phyloP scores from a whole-genome alignment of 148 eudicot species.

The Persicaria tinctoria region DNA sequence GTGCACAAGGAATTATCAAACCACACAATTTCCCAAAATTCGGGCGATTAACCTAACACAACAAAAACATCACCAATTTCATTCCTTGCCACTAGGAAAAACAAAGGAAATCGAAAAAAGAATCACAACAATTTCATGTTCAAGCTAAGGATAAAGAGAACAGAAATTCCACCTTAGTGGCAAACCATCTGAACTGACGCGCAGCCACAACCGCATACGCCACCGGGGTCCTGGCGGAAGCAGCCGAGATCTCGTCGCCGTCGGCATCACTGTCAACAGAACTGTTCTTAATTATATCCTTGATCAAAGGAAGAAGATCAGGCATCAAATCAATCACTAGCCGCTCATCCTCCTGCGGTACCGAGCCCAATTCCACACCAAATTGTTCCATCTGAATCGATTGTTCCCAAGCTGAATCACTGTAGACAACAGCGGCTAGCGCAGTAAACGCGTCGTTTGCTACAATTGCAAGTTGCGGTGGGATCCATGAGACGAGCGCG shows the following conservation, averaged over 20 bases:
- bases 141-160: neutral
- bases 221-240: conserved; percentile 63
- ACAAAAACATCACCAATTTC: conserved; percentile 6
- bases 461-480: conserved; percentile 30
- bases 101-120: neutral
- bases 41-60: conserved; percentile 48
- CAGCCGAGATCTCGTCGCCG: conserved; percentile 62
- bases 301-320: conserved; percentile 54
- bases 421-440: conserved; percentile 29
- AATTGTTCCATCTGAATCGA: conserved; percentile 23
- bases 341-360: conserved; percentile 31
- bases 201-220: conserved; percentile 80
- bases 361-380: conserved; percentile 25
- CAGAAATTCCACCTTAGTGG: conserved; percentile 49
- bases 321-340: conserved; percentile 65
- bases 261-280: conserved; percentile 45
- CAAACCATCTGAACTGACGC: conserved; percentile 76
- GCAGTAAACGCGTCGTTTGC: conserved; percentile 45
- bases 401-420: conserved; percentile 14
- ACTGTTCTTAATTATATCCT: conserved; percentile 64
- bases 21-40: conserved; percentile 52
- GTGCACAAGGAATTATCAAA: conserved; percentile 71
- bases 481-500: conserved; percentile 55
- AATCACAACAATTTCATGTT: neutral
- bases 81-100: neutral